A percentile compares a stretch with the other conserved stretches of the same genome.
Conservation (phyloP, 1,284 basidiomycete species). For the Tilletia indica region DNA sequence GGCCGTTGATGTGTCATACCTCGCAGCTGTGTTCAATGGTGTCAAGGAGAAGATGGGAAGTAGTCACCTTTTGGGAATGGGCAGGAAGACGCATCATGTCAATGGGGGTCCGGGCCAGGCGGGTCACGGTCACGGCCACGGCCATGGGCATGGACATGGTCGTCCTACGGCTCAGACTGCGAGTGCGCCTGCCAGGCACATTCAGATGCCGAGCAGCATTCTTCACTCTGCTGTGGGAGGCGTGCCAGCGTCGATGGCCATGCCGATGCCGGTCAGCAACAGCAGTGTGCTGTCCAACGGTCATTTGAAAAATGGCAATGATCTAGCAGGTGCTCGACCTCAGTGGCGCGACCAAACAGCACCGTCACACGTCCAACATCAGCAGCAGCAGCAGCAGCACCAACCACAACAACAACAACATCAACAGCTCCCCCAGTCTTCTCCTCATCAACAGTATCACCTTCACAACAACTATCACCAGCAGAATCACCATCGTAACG, state of each 20-base stretch:
- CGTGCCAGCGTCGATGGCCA: no score
- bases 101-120: not conserved
- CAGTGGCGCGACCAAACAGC: slow-evolving; percentile 13
- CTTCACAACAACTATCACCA: not conserved
- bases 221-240: slow-evolving; percentile 1
- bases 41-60: not conserved
- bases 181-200: not conserved
- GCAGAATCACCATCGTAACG: not conserved
- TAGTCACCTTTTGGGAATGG: no score
- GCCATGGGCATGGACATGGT: not conserved
- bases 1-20: not conserved
- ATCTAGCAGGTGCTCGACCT: not conserved
- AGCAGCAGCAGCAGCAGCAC: slow-evolving; percentile 8
- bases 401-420: slow-evolving; percentile 5
- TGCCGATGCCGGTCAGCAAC: no score
- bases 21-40: slow-evolving; percentile 1
- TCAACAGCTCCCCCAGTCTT: not conserved
- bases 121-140: not conserved
- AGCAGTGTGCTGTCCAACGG: no score
- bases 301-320: not conserved
- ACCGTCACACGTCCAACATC: not conserved
- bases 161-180: not conserved
- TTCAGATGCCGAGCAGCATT: not conserved
- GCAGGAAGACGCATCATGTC: no score
- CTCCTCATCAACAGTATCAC: not conserved